Percentiles rank a stretch among this genome's conserved stretches.
These are phyloP conservation scores for Lineolata rhizophorae DNA, from an alignment of 495 filamentous ascomycete genomes.

Conservation along the genomic window DNA sequence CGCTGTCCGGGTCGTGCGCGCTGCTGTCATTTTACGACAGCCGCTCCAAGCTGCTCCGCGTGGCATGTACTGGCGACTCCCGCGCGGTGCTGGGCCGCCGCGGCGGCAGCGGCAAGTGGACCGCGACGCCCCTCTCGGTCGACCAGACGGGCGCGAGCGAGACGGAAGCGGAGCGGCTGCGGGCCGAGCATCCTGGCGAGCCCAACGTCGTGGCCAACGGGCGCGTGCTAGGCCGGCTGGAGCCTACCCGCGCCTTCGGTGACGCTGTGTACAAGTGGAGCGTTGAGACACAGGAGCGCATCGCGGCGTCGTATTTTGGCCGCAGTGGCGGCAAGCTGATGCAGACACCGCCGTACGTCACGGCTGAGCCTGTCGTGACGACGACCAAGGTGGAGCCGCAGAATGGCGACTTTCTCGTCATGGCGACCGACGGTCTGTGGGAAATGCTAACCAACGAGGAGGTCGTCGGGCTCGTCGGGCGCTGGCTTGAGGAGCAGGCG, in stretches of 20 bases:
- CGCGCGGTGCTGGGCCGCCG: constrained; percentile 78
- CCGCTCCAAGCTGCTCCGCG: constrained; percentile 56
- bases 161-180: constrained; percentile 61
- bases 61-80: constrained; percentile 89
- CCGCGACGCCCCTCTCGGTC: constrained; percentile 65
- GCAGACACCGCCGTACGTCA: constrained; percentile 91
- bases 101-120: constrained; percentile 68
- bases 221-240: constrained; percentile 73
- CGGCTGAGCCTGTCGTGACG: constrained; percentile 84
- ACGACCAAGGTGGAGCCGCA: constrained; percentile 85
- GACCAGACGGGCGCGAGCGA: constrained; percentile 82
- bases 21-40: constrained; percentile 92
- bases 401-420: constrained; percentile 83
- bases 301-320: constrained; percentile 71
- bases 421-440: constrained; percentile 96
- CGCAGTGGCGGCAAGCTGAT: constrained; percentile 46
- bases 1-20: constrained; percentile 86
- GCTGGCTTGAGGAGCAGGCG: constrained; percentile 59
- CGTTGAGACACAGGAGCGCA: constrained; percentile 52
- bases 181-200: constrained; percentile 71
- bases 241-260: constrained; percentile 84
- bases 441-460: constrained; percentile 99
- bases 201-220: constrained; percentile 66
- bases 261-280: constrained; percentile 96
- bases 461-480: constrained; percentile 85